phyloP scores from a whole-genome alignment of 495 filamentous ascomycete genomes.

The Aspergillus asperescens region DNA sequence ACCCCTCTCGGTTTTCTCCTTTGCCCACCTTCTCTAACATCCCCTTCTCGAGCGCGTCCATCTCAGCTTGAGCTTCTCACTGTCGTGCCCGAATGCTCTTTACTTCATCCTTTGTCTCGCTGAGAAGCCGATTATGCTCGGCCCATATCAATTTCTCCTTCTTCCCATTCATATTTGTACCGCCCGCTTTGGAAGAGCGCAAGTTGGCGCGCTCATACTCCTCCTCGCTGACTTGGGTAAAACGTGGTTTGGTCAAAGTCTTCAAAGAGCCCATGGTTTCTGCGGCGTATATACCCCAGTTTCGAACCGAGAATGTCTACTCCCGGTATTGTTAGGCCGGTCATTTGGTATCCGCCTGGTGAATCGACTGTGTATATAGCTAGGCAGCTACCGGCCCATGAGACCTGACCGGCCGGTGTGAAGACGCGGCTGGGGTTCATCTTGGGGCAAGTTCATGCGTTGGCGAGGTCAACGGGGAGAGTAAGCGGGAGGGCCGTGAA shows the following conservation, averaged over 20 bases:
- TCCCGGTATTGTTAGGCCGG: slow-evolving; percentile 49
- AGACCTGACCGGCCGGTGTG: slow-evolving; percentile 51
- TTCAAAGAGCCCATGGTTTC: slow-evolving; percentile 51
- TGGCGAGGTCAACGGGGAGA: slow-evolving; percentile 51
- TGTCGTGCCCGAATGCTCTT: slow-evolving; percentile 36
- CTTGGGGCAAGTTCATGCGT: slow-evolving; percentile 51
- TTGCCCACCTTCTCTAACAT: slow-evolving; percentile 40
- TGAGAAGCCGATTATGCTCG: slow-evolving; percentile 44
- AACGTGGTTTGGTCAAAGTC: slow-evolving; percentile 55
- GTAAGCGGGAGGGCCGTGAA: slow-evolving; percentile 49
- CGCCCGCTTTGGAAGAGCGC: slow-evolving; percentile 40
- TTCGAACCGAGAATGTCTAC: slow-evolving; percentile 52
- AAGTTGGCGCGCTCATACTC: slow-evolving; percentile 40
- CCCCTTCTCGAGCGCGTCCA: slow-evolving; percentile 40
- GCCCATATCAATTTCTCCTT: slow-evolving; percentile 49
- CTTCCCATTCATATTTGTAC: slow-evolving; percentile 46
- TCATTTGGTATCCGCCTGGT: slow-evolving; percentile 55
- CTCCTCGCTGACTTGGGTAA: slow-evolving; percentile 45
- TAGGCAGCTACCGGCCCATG: slow-evolving; percentile 51
- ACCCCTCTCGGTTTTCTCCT: slow-evolving; percentile 43
- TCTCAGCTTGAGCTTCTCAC: slow-evolving; percentile 41
- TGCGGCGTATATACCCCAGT: slow-evolving; percentile 36
- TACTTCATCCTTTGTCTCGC: slow-evolving; percentile 38
- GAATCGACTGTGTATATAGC: slow-evolving; percentile 53
- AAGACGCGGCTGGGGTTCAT: slow-evolving; percentile 54